These are phyloP conservation scores for Dactylella cylindrospora DNA, from an alignment of 2,329 filamentous ascomycete species.

Conservation along the genomic window DNA sequence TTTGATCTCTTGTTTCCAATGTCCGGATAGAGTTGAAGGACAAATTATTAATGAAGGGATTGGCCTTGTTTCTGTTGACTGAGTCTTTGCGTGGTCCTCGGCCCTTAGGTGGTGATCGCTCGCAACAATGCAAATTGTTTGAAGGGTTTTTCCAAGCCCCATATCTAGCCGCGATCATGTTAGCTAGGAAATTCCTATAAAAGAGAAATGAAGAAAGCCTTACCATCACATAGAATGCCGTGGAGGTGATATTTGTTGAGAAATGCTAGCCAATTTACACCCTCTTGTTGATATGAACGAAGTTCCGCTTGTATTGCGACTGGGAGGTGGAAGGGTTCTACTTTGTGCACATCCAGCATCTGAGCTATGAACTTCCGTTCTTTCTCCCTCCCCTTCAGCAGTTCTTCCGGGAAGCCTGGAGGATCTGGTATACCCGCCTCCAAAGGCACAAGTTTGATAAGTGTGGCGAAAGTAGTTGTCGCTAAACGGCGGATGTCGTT, in stretches of 20 bases:
- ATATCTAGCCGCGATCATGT: slow-evolving; percentile 65
- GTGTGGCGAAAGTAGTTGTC: slow-evolving; percentile 92
- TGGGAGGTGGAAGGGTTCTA: slow-evolving; percentile 88
- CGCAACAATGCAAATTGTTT: slow-evolving; percentile 96
- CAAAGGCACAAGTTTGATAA: slow-evolving; percentile 94
- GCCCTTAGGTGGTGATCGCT: slow-evolving; percentile 94
- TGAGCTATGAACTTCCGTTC: slow-evolving; percentile 96
- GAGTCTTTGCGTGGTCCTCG: slow-evolving; percentile 82
- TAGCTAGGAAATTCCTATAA: slow-evolving; percentile 19
- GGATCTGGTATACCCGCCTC: slow-evolving; percentile 97
- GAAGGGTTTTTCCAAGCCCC: slow-evolving; percentile 95
- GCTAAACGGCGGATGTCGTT: slow-evolving; percentile 91
- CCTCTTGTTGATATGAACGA: slow-evolving; percentile 95
- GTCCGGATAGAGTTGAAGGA: slow-evolving; percentile 90
- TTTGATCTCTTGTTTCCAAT: slow-evolving; percentile 98
- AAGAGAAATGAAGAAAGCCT: slow-evolving; percentile 13
- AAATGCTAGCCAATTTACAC: slow-evolving; percentile 98
- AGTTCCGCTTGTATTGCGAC: slow-evolving; percentile 96
- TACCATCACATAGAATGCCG: slow-evolving; percentile 84
- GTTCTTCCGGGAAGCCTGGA: slow-evolving; percentile 82
- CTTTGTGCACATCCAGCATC: slow-evolving; percentile 93
- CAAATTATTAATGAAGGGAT: slow-evolving; percentile 93
- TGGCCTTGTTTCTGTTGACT: slow-evolving; percentile 72
- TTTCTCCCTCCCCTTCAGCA: slow-evolving; percentile 85
- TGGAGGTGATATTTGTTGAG: slow-evolving; percentile 97